A percentile compares a stretch with the other conserved stretches of the same genome.
Evolutionary conservation across 345 rosid genomes (phyloP).

Genomic region (Euclidium syriacum): DNA sequence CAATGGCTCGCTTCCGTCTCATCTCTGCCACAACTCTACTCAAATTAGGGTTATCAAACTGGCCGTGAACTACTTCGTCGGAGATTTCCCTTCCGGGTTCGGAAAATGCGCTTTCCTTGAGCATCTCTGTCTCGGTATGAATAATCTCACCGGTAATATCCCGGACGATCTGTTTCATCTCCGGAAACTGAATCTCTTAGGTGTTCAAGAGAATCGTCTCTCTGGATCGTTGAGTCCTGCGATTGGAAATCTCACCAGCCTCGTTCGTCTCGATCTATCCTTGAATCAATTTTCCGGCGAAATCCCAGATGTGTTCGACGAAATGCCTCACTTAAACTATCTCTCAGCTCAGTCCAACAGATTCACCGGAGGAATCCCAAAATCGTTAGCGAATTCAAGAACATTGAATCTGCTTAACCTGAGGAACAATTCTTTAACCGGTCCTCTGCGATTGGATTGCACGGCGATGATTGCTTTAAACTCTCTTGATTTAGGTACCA

Average conservation of each 20-base stretch:
- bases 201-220: conserved; percentile 49
- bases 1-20: conserved; percentile 44
- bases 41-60: conserved; percentile 30
- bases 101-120: conserved; percentile 42
- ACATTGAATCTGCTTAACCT: conserved; percentile 49
- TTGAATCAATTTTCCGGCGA: conserved; percentile 44
- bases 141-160: conserved; percentile 50
- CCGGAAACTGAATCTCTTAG: conserved; percentile 33
- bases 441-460: conserved; percentile 51
- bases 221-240: conserved; percentile 42
- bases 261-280: conserved; percentile 55
- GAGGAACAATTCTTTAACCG: conserved; percentile 65
- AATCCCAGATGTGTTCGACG: conserved; percentile 56
- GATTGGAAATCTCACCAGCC: conserved; percentile 40
- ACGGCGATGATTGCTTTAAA: conserved; percentile 46
- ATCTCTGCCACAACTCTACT: conserved; percentile 46
- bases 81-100: conserved; percentile 40
- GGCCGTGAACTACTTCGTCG: conserved; percentile 53
- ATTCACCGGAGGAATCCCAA: conserved; percentile 55
- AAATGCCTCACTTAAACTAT: conserved; percentile 28
- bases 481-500: conserved; percentile 66
- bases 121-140: conserved; percentile 56
- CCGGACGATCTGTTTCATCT: conserved; percentile 47
- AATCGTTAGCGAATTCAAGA: conserved; percentile 48
- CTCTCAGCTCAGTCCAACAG: conserved; percentile 47